Evolutionary conservation across 225 moss, liverwort and hornwort genomes (phyloP).

Genomic region (Pseudisothecium myosuroides): DNA sequence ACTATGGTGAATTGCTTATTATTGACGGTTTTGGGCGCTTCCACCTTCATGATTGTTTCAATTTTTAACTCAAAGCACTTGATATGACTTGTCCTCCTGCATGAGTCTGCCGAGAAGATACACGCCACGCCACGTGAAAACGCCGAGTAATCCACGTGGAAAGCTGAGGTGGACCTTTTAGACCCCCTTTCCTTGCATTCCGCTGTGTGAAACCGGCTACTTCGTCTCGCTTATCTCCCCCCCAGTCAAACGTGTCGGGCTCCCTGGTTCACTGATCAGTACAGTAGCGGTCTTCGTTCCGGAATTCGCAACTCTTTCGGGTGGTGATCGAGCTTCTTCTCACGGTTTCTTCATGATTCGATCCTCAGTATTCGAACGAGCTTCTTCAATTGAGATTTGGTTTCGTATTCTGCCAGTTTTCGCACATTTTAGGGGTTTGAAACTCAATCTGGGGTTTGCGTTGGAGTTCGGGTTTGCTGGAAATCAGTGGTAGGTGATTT

Average conservation of each 20-base stretch:
- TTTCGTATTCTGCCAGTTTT: background rate
- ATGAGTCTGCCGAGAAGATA: background rate
- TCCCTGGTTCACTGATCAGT: background rate
- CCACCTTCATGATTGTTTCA: too few relatives aligned
- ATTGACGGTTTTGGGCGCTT: too few relatives aligned
- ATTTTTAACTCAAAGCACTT: too few relatives aligned
- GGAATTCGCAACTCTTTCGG: background rate
- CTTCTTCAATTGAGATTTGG: background rate
- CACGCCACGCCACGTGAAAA: slow-evolving; percentile 7
- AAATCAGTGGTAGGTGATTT: background rate
- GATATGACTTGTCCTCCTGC: background rate
- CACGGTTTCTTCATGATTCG: background rate
- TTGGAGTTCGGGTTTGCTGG: background rate
- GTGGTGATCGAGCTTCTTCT: background rate
- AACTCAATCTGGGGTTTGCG: background rate
- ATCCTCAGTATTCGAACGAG: background rate
- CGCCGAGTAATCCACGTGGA: background rate
- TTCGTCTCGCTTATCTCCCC: background rate
- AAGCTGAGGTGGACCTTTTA: background rate
- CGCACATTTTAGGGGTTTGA: background rate
- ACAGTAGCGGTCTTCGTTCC: background rate
- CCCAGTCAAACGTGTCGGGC: background rate
- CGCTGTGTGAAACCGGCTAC: background rate
- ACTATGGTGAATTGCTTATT: too few relatives aligned
- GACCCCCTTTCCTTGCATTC: background rate